A percentile compares a stretch with the other conserved stretches of the same genome.
phyloP scores from a whole-genome alignment of 2,329 filamentous ascomycete genomes.

The Ophiognomonia clavigignenti-juglandacearum region DNA sequence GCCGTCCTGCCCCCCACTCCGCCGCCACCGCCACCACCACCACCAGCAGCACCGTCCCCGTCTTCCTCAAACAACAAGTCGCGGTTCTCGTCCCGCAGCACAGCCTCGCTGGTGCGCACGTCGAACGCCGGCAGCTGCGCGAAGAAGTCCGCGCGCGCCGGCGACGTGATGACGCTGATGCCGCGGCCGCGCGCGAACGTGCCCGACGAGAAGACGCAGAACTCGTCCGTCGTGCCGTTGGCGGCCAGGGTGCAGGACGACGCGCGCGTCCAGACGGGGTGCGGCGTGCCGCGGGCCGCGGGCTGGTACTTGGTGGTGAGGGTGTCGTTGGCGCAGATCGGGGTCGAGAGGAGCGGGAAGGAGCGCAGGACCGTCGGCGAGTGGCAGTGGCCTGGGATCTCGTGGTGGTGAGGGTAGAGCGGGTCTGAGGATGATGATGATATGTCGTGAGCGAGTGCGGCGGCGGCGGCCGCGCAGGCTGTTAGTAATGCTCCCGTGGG shows the following conservation, averaged over 20 bases:
- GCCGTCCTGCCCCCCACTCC: too few species aligned
- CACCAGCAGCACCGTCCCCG: too few species aligned
- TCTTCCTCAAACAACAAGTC: conserved; percentile 22
- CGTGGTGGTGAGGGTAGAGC: not conserved
- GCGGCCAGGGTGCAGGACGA: conserved; percentile 22
- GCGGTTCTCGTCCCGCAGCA: conserved; percentile 21
- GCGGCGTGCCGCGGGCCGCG: not conserved
- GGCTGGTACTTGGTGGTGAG: conserved; percentile 7
- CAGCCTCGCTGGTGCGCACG: conserved; percentile 19
- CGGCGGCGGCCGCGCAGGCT: not conserved
- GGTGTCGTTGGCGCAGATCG: conserved; percentile 8
- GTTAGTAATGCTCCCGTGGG: not conserved
- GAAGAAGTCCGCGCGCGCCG: conserved; percentile 25
- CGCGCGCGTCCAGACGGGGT: conserved; percentile 11
- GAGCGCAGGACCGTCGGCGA: conserved; percentile 3
- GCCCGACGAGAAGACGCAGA: conserved; percentile 31
- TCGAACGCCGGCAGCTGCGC: conserved; percentile 26
- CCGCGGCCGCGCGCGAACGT: conserved; percentile 32
- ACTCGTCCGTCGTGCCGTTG: conserved; percentile 18
- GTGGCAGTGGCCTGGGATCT: conserved; percentile 6
- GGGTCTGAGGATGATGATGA: too few species aligned
- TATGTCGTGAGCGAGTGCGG: conserved; percentile 4
- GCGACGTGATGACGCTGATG: conserved; percentile 33
- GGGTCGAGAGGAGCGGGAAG: conserved; percentile 5
- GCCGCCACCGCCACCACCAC: too few species aligned